These are phyloP conservation scores for Aspergillus funiculosus DNA, from an alignment of 495 filamentous ascomycete genomes.

Conservation along the genomic window DNA sequence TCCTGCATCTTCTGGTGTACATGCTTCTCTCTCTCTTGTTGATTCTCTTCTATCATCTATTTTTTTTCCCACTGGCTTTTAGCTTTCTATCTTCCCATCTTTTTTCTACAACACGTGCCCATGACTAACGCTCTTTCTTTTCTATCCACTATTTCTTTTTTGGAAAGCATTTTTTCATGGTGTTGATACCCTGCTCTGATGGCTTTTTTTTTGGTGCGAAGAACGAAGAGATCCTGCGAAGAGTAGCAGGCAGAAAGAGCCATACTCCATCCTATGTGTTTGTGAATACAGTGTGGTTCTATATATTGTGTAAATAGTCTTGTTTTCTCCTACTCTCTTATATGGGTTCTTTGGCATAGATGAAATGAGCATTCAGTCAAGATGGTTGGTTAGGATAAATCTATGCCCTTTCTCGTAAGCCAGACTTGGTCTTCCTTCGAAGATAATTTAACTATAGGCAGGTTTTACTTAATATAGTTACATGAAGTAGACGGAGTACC, in stretches of 20 bases:
- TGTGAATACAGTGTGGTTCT: constrained; percentile 5
- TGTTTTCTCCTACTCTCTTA: constrained; percentile 18
- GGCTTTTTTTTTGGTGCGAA: constrained; percentile 18
- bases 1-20: constrained; percentile 22
- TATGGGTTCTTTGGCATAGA: constrained; percentile 24
- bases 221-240: constrained; percentile 7
- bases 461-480: too few relatives aligned
- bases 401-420: neutral
- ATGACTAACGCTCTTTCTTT: constrained; percentile 28
- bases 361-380: constrained; percentile 24
- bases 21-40: constrained; percentile 17
- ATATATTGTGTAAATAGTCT: constrained; percentile 33
- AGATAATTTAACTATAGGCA: too few relatives aligned
- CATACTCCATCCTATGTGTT: neutral
- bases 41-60: constrained; percentile 5
- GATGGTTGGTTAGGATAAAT: constrained; percentile 12
- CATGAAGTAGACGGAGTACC: too few relatives aligned
- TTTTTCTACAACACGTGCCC: constrained; percentile 23
- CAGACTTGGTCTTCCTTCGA: too few relatives aligned
- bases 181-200: constrained; percentile 45
- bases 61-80: neutral
- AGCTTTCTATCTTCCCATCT: neutral
- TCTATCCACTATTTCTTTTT: constrained; percentile 10
- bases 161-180: constrained; percentile 42
- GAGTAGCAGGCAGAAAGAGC: constrained; percentile 5